A percentile compares a stretch with the other conserved stretches of the same genome.
Conservation (phyloP, 148 eudicot genomes). For the Vaccinium vitisidaea region DNA sequence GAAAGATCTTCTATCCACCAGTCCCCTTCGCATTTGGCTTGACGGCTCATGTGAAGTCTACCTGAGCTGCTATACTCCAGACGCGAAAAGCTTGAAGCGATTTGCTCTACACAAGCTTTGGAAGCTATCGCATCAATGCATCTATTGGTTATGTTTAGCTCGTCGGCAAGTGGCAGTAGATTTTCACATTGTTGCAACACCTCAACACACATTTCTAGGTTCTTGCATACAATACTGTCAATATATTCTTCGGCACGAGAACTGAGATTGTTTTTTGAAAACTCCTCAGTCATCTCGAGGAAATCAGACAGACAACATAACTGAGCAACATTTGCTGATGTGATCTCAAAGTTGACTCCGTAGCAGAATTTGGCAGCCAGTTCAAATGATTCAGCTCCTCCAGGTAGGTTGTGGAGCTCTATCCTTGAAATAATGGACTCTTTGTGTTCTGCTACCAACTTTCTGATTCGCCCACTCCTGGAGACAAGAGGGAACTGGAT, state of each 20-base stretch:
- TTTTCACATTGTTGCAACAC: slow-evolving; percentile 82
- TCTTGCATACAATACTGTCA: slow-evolving; percentile 67
- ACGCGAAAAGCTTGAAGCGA: slow-evolving; percentile 94
- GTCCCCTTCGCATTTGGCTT: slow-evolving; percentile 68
- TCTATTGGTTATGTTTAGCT: slow-evolving; percentile 56
- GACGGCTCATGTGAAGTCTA: slow-evolving; percentile 83
- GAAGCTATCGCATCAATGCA: slow-evolving; percentile 92
- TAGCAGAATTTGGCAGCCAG: slow-evolving; percentile 94
- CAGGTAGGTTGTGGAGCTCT: slow-evolving; percentile 67
- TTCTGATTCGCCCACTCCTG: slow-evolving; percentile 76
- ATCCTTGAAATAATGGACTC: slow-evolving; percentile 56
- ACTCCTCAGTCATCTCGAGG: slow-evolving; percentile 81
- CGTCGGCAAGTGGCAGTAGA: slow-evolving; percentile 87
- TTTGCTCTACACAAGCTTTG: slow-evolving; percentile 86
- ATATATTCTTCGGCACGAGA: slow-evolving; percentile 83
- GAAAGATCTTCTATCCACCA: slow-evolving; percentile 97
- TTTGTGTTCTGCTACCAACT: slow-evolving; percentile 62
- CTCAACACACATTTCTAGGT: slow-evolving; percentile 78
- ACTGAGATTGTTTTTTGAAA: slow-evolving; percentile 68
- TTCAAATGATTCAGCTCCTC: slow-evolving; percentile 82
- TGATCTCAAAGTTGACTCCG: slow-evolving; percentile 85
- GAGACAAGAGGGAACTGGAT: slow-evolving; percentile 94
- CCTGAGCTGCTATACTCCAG: slow-evolving; percentile 96
- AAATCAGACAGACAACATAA: slow-evolving; percentile 73
- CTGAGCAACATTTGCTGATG: slow-evolving; percentile 75